Evolutionary conservation across 306 rosid species (phyloP).

Genomic region (Rosa multiflora): DNA sequence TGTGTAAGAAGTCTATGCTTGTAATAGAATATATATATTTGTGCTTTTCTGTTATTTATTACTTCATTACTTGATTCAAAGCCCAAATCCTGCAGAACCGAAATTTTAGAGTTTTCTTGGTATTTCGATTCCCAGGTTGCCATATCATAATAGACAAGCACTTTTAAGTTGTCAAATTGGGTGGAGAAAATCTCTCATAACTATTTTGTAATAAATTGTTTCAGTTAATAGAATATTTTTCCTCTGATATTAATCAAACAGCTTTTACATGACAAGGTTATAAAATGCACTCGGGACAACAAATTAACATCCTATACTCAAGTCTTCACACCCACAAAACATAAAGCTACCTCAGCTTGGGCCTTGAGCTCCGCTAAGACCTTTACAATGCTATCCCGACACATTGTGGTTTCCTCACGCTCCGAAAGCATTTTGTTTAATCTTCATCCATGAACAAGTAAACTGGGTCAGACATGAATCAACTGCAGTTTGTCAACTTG

Average conservation of each 20-base stretch:
- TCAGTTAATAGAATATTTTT: background rate
- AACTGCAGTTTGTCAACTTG: background rate
- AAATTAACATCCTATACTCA: slow-evolving; percentile 31
- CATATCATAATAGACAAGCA: background rate
- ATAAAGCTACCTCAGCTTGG: slow-evolving; percentile 89
- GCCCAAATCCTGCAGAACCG: background rate
- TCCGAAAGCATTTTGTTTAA: slow-evolving; percentile 79
- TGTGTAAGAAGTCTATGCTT: slow-evolving; percentile 15
- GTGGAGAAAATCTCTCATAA: background rate
- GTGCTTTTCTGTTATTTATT: background rate
- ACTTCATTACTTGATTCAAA: background rate
- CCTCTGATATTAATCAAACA: background rate
- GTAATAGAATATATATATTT: background rate
- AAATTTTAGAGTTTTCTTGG: background rate
- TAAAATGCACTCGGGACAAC: background rate
- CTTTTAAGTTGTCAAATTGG: background rate
- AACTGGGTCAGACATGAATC: slow-evolving; percentile 9
- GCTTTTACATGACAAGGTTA: background rate
- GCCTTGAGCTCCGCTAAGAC: slow-evolving; percentile 85
- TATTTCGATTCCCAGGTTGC: background rate
- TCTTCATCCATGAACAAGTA: slow-evolving; percentile 42
- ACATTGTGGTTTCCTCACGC: slow-evolving; percentile 41
- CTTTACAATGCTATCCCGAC: slow-evolving; percentile 71
- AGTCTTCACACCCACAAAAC: slow-evolving; percentile 83
- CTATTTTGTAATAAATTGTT: background rate